Evolutionary conservation across 257 asterid species (phyloP).

Genomic region (Coffea eugenioides): DNA sequence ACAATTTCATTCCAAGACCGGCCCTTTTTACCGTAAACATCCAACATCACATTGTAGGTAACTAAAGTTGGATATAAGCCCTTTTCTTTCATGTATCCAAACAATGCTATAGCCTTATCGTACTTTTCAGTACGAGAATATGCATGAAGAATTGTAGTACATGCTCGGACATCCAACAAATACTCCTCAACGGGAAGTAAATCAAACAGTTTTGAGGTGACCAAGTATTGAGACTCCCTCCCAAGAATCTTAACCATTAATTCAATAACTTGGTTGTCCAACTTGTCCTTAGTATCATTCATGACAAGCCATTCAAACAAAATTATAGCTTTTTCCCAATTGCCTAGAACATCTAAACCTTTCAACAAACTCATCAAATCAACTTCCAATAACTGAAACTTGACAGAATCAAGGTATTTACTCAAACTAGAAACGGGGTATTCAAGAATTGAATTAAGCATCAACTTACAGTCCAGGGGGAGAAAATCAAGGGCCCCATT

Average conservation of each 20-base stretch:
- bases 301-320: slow-evolving; percentile 87
- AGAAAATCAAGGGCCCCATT: slow-evolving; percentile 65
- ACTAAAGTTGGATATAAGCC: slow-evolving; percentile 64
- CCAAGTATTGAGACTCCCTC: slow-evolving; percentile 78
- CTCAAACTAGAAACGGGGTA: slow-evolving; percentile 49
- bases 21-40: slow-evolving; percentile 83
- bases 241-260: slow-evolving; percentile 82
- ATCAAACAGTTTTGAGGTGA: slow-evolving; percentile 73
- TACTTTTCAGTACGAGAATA: slow-evolving; percentile 84
- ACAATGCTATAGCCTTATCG: slow-evolving; percentile 72
- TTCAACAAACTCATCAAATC: slow-evolving; percentile 77
- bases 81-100: slow-evolving; percentile 58
- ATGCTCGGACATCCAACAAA: slow-evolving; percentile 70
- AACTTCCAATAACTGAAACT: slow-evolving; percentile 53
- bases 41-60: slow-evolving; percentile 93
- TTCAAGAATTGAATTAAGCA: slow-evolving; percentile 60
- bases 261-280: slow-evolving; percentile 80
- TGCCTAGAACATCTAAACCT: slow-evolving; percentile 65
- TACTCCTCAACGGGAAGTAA: slow-evolving; percentile 59
- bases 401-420: slow-evolving; percentile 61
- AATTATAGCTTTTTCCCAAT: slow-evolving; percentile 64
- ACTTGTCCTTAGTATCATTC: slow-evolving; percentile 31
- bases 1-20: slow-evolving; percentile 75
- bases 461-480: slow-evolving; percentile 64
- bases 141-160: slow-evolving; percentile 78